Conservation (phyloP, 2,329 filamentous ascomycete species). For the Dothideomycetidae sp. region DNA sequence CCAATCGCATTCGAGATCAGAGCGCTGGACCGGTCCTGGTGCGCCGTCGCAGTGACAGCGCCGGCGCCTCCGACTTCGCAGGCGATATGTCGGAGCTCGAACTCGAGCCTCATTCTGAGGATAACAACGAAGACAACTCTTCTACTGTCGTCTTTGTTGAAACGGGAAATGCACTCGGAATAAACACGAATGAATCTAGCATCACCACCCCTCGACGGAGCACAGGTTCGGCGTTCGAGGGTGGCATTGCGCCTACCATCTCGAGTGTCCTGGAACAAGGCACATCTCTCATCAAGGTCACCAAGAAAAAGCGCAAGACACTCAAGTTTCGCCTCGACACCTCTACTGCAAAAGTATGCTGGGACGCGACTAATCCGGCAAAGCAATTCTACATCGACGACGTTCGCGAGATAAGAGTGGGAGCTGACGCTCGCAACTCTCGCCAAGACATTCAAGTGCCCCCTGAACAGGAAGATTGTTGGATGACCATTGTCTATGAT, state of each 20-base stretch:
- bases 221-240: slow-evolving; percentile 23
- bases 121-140: slow-evolving; percentile 22
- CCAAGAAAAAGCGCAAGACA: slow-evolving; percentile 60
- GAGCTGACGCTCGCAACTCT: slow-evolving; percentile 75
- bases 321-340: slow-evolving; percentile 70
- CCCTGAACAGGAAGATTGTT: slow-evolving; percentile 52
- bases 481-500: slow-evolving; percentile 83
- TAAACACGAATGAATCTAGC: slow-evolving; percentile 23
- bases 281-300: slow-evolving; percentile 65
- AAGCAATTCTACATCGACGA: slow-evolving; percentile 93
- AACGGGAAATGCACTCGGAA: slow-evolving; percentile 28
- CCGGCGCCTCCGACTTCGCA: slow-evolving; percentile 43
- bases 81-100: slow-evolving; percentile 37
- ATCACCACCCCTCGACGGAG: slow-evolving; percentile 16
- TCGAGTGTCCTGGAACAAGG: slow-evolving; percentile 66
- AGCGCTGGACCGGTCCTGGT: slow-evolving; percentile 83
- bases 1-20: slow-evolving; percentile 60
- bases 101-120: slow-evolving; percentile 42
- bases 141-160: slow-evolving; percentile 17
- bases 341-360: slow-evolving; percentile 72
- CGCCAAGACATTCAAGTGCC: slow-evolving; percentile 66
- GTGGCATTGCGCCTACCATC: slow-evolving; percentile 53
- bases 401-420: slow-evolving; percentile 77
- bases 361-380: slow-evolving; percentile 63
- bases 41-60: slow-evolving; percentile 79